Evolutionary conservation across 768 basidiomycete genomes (phyloP).

Genomic region (Rhodotorula taiwanensis): DNA sequence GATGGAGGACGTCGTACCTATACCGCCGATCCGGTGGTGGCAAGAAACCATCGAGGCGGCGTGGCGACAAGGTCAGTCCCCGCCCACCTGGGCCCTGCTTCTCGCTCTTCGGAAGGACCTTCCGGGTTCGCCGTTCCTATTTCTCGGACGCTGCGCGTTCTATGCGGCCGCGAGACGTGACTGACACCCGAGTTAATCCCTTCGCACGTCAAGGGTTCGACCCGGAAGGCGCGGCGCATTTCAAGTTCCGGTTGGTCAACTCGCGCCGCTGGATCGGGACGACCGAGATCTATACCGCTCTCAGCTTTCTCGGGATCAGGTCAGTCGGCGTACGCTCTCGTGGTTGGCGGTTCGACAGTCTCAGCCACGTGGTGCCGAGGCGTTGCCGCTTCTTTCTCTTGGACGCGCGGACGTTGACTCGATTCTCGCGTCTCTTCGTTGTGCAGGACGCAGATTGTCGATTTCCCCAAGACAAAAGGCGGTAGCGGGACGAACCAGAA

Average conservation of each 20-base stretch:
- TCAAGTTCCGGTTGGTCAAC: constrained; percentile 27
- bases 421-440: too few relatives aligned
- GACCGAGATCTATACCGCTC: constrained; percentile 37
- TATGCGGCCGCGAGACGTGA: background rate
- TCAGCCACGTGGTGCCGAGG: too few relatives aligned
- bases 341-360: too few relatives aligned
- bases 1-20: background rate
- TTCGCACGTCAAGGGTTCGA: constrained; percentile 29
- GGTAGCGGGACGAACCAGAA: constrained; percentile 17
- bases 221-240: constrained; percentile 31
- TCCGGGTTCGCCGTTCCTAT: background rate
- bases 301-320: constrained; percentile 35
- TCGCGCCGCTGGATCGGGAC: constrained; percentile 39
- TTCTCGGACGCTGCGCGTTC: background rate
- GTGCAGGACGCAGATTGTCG: constrained; percentile 30
- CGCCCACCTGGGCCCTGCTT: too few relatives aligned
- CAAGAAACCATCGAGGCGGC: constrained; percentile 35
- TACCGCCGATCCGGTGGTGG: constrained; percentile 35
- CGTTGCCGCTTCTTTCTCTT: too few relatives aligned
- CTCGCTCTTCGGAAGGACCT: too few relatives aligned
- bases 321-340: constrained; percentile 1
- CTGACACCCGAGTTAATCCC: background rate
- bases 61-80: constrained; percentile 27
- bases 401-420: too few relatives aligned
- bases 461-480: constrained; percentile 32